Base-by-base conservation (phyloP, 2,329 filamentous ascomycete genomes). In the Trichoderma sp. region DNA sequence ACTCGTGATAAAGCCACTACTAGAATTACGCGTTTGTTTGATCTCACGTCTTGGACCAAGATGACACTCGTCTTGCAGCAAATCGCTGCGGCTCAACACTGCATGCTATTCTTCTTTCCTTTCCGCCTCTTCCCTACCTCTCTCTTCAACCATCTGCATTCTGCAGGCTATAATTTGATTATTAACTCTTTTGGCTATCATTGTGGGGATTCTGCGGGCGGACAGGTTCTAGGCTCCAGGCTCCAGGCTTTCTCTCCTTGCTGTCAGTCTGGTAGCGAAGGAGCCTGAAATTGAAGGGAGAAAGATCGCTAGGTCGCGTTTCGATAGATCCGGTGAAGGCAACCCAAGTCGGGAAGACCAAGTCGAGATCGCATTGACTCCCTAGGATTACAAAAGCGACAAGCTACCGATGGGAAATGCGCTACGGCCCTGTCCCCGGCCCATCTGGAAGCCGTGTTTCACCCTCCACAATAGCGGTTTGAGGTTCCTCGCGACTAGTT, bases 381-480 rank as follows among this genome's bases (percentile, higher is more conserved):
- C 7, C 9, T 57, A 21, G 47, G 60, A 62, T 61, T 39, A 34
- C 39, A 28, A 58, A 51, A 60, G 32, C 53, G 61, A 60, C 60
- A 66, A 28, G 53, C 18, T 61, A 51, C 32, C 28, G 30, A 30
- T 58, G 53, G 28, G 69, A 47, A 47, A 21, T 65, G 36, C 61
- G 61, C 36, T 71, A 57, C 61, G 34, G 15, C 28, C 28, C 65
- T n/a, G 24, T 43, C 53, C 53, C 64, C 64, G 66, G 61, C 61
- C 51, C 51, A 65, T 43, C 28, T 47, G 32, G 58, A 70, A 39
- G 53, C 71, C 71, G 71, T 70, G 71, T 72, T 72, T 72, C 71
- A 72, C 69, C 71, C 51, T 61, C 60, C 64, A 65, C 65, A 62
- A 63, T 62, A 36, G 71, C 71, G 58, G 71, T 72, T 72, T 72